Base-by-base conservation (phyloP, 306 rosid species). In the Cyamopsis tetragonoloba region DNA sequence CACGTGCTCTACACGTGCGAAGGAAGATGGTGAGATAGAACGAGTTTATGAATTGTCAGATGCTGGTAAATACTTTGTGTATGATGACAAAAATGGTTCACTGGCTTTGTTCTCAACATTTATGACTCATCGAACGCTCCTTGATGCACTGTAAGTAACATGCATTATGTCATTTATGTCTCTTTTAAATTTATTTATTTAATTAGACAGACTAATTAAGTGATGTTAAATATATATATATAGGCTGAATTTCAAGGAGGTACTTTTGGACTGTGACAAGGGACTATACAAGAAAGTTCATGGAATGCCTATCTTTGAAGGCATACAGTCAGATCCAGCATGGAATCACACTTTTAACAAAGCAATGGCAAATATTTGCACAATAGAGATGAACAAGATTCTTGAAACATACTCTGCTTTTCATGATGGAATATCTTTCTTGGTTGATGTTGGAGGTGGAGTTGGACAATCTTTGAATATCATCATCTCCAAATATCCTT, bases 401-500 rank as follows among this genome's bases (percentile, higher is more conserved):
- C 65, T 71, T 22, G 64, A 77, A 70, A 46, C 18, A 44, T 77
- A 77, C 4, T 4, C 1, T n/a, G 81, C 77, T 13, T 77, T 77
- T n/a, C n/a, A n/a, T 71, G 81, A 77, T 26, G 81, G 47, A 44
- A 54, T 77, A 17, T 63, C 73, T 6, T 24, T 61, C 13, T 26
- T 77, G 4, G 67, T 77, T 43, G 81, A 70, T 63, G 73, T 63
- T 30, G 81, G 81, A 3, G 81, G 81, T 2, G 77, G 77, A 0
- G 7, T 32, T 44, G 81, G 68, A 0, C 73, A 70, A 55, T 34
- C 8, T 17, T 59, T 77, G 12, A 62, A 63, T 34, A 44, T 54
- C 68, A 54, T 77, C 3, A 38, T 70, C 9, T 63, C 73, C 4
- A 70, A 63, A 48, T 77, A 77, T 34, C 73, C 77, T 77, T 46